phyloP scores from a whole-genome alignment of 768 basidiomycete genomes.

The Leccinellum rugosiceps region DNA sequence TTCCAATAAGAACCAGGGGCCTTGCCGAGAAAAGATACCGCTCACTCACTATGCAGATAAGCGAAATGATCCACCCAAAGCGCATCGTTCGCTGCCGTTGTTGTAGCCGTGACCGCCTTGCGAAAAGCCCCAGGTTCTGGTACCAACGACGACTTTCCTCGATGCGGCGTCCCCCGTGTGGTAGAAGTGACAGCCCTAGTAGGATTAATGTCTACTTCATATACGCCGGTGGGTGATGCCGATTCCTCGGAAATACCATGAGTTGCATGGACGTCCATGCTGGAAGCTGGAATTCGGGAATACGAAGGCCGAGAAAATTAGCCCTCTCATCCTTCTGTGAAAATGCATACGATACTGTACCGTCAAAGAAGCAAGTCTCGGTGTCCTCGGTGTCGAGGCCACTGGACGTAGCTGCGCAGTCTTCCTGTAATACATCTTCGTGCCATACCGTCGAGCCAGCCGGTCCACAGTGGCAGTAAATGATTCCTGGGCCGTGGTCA shows the following conservation, averaged over 20 bases:
- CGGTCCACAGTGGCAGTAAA: background rate
- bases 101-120: background rate
- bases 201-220: background rate
- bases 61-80: background rate
- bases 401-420: background rate
- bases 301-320: background rate
- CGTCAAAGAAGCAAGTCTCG: constrained; percentile 3
- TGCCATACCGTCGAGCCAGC: background rate
- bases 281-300: background rate
- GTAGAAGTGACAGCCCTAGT: background rate
- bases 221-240: background rate
- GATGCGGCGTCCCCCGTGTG: background rate
- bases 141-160: background rate
- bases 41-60: background rate
- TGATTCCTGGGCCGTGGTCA: constrained; percentile 3
- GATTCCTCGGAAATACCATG: background rate
- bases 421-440: background rate
- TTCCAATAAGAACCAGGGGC: background rate
- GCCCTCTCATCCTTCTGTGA: background rate
- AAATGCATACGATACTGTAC: background rate
- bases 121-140: background rate
- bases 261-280: background rate
- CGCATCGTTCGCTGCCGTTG: background rate
- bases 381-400: background rate
- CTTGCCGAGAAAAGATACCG: background rate